Conservation (phyloP, 768 basidiomycete species). For the Kockovaella imperatae region DNA sequence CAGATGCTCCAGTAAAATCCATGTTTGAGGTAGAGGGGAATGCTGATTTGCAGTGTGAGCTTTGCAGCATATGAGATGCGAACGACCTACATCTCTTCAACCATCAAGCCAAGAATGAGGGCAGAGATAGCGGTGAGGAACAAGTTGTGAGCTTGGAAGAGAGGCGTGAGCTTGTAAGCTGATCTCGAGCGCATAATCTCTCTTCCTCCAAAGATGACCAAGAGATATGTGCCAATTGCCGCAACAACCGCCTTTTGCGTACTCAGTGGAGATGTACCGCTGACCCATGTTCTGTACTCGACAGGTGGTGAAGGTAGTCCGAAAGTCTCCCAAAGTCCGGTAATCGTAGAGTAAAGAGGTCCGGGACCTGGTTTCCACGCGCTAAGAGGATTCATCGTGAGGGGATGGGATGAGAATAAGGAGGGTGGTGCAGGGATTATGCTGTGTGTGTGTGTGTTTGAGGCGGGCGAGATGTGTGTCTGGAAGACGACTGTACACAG, state of each 20-base stretch:
- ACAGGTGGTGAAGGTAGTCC: constrained; percentile 44
- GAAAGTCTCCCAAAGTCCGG: constrained; percentile 20
- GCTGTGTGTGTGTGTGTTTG: no score
- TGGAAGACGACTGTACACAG: no score
- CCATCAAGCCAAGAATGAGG: constrained; percentile 77
- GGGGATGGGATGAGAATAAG: no score
- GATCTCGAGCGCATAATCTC: constrained; percentile 61
- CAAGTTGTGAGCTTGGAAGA: constrained; percentile 86
- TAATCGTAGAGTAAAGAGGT: constrained; percentile 29
- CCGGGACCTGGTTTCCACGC: constrained; percentile 32
- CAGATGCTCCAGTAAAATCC: constrained; percentile 75
- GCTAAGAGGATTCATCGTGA: constrained; percentile 10
- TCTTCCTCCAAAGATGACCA: constrained; percentile 75
- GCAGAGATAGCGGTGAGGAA: constrained; percentile 74
- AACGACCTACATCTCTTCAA: constrained; percentile 65
- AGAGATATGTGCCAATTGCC: constrained; percentile 71
- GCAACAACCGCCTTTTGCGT: constrained; percentile 63
- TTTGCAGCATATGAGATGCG: background rate
- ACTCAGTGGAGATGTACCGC: constrained; percentile 70
- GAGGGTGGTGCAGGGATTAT: no score
- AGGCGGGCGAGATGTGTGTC: no score
- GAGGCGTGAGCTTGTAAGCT: constrained; percentile 56
- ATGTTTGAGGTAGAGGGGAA: constrained; percentile 65
- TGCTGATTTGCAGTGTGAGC: constrained; percentile 20
- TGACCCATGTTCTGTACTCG: constrained; percentile 56